A percentile compares a stretch with the other conserved stretches of the same genome.
Evolutionary conservation across 1,284 basidiomycete genomes (phyloP).

Genomic region (Phaffia rhodozyma): DNA sequence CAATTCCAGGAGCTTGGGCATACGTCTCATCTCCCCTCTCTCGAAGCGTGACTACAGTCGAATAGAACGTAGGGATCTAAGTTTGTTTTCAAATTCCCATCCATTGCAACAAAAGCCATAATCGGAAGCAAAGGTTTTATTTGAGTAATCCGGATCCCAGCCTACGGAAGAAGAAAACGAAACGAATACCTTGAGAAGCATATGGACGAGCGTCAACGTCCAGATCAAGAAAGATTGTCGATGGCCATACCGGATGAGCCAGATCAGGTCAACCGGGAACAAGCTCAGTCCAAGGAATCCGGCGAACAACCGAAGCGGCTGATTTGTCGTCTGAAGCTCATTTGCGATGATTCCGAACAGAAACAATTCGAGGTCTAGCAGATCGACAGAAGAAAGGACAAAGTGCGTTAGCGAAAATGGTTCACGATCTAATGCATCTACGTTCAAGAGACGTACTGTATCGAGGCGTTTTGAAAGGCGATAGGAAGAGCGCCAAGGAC

Average conservation of each 20-base stretch:
- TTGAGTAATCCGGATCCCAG: neutral
- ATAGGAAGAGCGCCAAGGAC: neutral
- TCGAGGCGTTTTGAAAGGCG: conserved; percentile 8
- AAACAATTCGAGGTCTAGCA: conserved; percentile 8
- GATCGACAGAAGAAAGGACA: neutral
- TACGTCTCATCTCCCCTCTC: conserved; percentile 8
- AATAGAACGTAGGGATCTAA: conserved; percentile 2
- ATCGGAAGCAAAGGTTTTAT: neutral
- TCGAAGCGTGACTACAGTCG: neutral
- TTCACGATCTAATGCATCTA: no score
- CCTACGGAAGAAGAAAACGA: neutral
- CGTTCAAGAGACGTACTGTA: neutral
- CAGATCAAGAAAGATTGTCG: neutral
- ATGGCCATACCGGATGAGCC: neutral
- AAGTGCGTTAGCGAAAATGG: neutral
- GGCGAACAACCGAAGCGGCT: conserved; percentile 2
- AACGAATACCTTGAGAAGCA: conserved; percentile 1
- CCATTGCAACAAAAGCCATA: no score
- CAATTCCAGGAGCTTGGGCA: neutral
- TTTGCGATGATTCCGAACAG: conserved; percentile 10
- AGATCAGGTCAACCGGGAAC: neutral
- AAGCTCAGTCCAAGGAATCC: conserved; percentile 6
- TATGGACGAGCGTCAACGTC: conserved; percentile 6
- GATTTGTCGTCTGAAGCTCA: neutral
- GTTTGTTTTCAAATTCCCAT: neutral